phyloP scores from a whole-genome alignment of 177 flowering plant genomes.

The Vitis hybrid region DNA sequence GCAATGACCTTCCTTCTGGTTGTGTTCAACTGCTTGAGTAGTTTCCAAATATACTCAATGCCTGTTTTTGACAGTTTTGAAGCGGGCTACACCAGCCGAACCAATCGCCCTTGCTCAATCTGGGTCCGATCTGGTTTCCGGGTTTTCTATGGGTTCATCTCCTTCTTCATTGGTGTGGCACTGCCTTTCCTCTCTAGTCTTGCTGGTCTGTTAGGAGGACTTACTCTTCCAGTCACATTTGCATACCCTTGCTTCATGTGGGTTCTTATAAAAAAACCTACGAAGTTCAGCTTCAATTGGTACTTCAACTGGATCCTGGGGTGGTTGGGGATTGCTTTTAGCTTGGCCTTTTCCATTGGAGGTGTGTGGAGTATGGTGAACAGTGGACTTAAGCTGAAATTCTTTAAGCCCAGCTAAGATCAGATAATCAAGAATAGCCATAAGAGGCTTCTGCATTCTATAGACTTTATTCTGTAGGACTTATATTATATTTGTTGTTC shows the following conservation, averaged over 20 bases:
- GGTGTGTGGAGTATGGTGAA: constrained; percentile 96
- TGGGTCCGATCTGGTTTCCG: constrained; percentile 98
- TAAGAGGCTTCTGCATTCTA: not conserved
- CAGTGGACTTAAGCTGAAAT: constrained; percentile 77
- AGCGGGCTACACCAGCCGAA: constrained; percentile 93
- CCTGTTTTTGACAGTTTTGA: constrained; percentile 98
- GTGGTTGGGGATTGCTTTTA: constrained; percentile 85
- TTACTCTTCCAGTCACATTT: constrained; percentile 95
- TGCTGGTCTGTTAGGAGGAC: constrained; percentile 89
- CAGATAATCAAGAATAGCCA: not conserved
- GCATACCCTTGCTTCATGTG: constrained; percentile 99
- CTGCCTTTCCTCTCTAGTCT: constrained; percentile 94
- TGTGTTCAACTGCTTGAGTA: constrained; percentile 93
- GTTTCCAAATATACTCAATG: constrained; percentile 99
- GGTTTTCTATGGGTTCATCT: constrained; percentile 79
- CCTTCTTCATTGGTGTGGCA: constrained; percentile 89
- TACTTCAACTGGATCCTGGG: constrained; percentile 92
- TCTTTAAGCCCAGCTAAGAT: constrained; percentile 52
- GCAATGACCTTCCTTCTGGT: constrained; percentile 89
- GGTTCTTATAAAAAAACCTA: constrained; percentile 85
- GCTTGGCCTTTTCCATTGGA: constrained; percentile 88
- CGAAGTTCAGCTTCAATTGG: constrained; percentile 85
- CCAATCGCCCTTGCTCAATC: constrained; percentile 93
- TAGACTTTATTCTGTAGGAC: not conserved
- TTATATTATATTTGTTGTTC: not conserved